A percentile compares a stretch with the other conserved stretches of the same genome.
Conservation (phyloP, 108 stramenopile genomes). For the Nannochloropsis granulata region DNA sequence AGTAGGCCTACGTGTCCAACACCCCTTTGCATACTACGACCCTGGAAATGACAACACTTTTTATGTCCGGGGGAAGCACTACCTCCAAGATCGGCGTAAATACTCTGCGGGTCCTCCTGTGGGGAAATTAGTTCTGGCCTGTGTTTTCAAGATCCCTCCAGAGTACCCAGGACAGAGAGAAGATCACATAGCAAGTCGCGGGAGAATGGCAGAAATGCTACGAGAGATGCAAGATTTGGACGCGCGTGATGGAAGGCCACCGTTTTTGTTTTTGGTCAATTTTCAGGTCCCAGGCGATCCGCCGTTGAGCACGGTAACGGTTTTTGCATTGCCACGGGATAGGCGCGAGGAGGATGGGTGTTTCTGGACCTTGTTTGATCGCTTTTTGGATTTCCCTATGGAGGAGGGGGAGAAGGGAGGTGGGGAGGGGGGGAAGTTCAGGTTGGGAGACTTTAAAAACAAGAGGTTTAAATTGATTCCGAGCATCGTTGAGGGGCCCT, state of each 20-base stretch:
- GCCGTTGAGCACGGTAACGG: constrained; percentile 25
- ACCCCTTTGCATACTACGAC: not conserved
- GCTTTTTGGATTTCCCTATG: not conserved
- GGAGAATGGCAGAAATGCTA: not conserved
- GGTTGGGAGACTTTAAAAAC: not conserved
- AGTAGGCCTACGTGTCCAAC: not conserved
- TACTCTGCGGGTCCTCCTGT: not conserved
- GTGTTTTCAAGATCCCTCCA: not conserved
- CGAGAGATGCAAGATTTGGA: not conserved
- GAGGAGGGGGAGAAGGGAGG: not conserved
- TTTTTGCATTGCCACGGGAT: constrained; percentile 8
- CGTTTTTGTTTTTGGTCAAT: constrained; percentile 36
- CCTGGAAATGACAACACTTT: not conserved
- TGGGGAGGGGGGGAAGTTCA: not conserved
- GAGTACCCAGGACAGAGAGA: not conserved
- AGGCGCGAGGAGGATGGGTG: not conserved
- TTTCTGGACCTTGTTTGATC: not conserved
- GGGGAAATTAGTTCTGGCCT: not conserved
- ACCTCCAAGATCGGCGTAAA: not conserved
- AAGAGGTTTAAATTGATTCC: constrained; percentile 44
- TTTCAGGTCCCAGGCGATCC: constrained; percentile 29
- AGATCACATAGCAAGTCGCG: not conserved
- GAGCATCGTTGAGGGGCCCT: constrained; percentile 39
- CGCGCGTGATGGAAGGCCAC: not conserved
- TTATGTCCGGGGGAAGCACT: not conserved